These are phyloP conservation scores for Rhododendron williamsianum DNA, from an alignment of 148 eudicot species.

Conservation along the genomic window DNA sequence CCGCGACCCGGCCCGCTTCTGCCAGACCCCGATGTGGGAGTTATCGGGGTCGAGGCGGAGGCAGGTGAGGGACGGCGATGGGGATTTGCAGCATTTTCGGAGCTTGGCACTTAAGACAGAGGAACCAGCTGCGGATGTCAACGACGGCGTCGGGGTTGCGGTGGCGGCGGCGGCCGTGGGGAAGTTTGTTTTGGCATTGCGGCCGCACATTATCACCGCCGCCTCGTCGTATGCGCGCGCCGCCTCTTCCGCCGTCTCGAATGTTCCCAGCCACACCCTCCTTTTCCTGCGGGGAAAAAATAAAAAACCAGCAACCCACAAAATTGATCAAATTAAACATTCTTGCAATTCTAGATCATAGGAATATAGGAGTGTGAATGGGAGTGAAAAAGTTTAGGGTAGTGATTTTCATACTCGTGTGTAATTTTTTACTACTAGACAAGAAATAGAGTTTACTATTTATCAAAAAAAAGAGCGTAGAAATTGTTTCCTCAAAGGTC, in stretches of 20 bases:
- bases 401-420: no score
- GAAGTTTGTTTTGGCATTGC: slow-evolving; percentile 50
- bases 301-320: neutral
- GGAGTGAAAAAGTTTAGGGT: neutral
- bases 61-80: slow-evolving; percentile 48
- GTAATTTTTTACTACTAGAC: no score
- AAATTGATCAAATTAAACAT: neutral
- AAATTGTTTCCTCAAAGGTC: no score
- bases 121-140: slow-evolving; percentile 12
- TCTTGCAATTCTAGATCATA: neutral
- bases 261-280: slow-evolving; percentile 61
- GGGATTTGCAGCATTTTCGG: slow-evolving; percentile 26
- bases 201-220: slow-evolving; percentile 42
- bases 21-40: slow-evolving; percentile 57
- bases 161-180: slow-evolving; percentile 4
- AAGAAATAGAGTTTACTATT: no score
- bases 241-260: slow-evolving; percentile 53
- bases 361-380: neutral
- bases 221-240: slow-evolving; percentile 56
- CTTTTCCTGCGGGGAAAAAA: slow-evolving; percentile 29
- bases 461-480: no score
- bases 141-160: neutral
- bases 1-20: slow-evolving; percentile 37
- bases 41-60: slow-evolving; percentile 47
- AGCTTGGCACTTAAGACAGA: slow-evolving; percentile 41